Evolutionary conservation across 345 rosid species (phyloP), one percentile per base, ranked within the genome.

Genomic region (Gossypium anomalum): DNA sequence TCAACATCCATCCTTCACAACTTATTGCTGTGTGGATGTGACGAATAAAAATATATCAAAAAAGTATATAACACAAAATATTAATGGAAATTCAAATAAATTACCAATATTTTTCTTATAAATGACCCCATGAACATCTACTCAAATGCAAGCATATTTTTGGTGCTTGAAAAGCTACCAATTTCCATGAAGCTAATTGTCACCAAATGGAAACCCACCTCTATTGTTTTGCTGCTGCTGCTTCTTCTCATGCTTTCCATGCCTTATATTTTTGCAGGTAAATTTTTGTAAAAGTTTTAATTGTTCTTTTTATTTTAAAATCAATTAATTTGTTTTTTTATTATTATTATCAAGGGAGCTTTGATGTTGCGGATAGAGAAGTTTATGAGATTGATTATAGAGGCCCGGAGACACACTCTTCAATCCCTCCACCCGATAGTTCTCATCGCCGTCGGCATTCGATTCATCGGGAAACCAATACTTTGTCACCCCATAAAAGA

Each of bases 341-440:
- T 0, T 48, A 9, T 27, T 27, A 2, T 7, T 4, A 8, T 38
- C 0, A 63, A 59, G 64, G 76, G 49, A 9, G 63, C 3, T 57
- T 13, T 3, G 66, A 67, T 38, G 63, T 27, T 11, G 16, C 22
- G 12, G 76, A 75, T 14, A 53, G 34, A 16, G 78, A 80, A 51
- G 55, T 75, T 22, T 81, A 78, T 14, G 79, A 81, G 58, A 81
- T 81, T 2, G 84, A 81, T 62, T 81, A 81, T 19, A 74, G 79
- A 59, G 84, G 84, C 10, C 84, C 81, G 11, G 81, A 81, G 71
- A 81, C 84, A 17, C 84, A 81, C 71, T 70, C 84, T 19, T 67
- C 80, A 13, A 45, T 52, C 41, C 71, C 71, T 23, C 56, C 71
- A 6, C 71, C 71, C 1, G 56, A 47, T 47, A 52, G 22, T 47